A percentile compares a stretch with the other conserved stretches of the same genome.
These are phyloP conservation scores for Anastatica hierochuntica DNA, from an alignment of 345 rosid genomes.

Conservation along the genomic window DNA sequence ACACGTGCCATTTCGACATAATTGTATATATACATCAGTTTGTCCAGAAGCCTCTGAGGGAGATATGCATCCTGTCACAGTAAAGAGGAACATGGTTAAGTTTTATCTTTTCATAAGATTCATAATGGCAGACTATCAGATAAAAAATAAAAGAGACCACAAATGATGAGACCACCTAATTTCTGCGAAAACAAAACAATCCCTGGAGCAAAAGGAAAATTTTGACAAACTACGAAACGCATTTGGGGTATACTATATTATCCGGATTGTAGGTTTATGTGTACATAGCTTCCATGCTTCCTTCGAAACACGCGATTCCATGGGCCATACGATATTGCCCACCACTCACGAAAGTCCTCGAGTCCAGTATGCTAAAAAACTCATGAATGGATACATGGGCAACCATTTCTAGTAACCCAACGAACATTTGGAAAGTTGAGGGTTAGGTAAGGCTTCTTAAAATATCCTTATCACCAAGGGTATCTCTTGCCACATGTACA, in stretches of 20 bases:
- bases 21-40: conserved; percentile 84
- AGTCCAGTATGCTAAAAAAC: too few species aligned
- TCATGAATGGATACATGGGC: background rate
- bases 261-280: background rate
- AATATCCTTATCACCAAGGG: background rate
- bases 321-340: background rate
- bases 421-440: background rate
- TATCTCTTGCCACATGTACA: conserved; percentile 1
- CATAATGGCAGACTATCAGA: background rate
- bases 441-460: background rate
- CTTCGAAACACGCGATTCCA: background rate
- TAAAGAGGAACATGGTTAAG: conserved; percentile 10
- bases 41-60: conserved; percentile 93
- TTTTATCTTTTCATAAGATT: background rate
- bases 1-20: conserved; percentile 99
- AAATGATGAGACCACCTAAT: background rate
- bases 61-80: conserved; percentile 92
- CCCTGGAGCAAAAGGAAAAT: background rate
- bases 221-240: background rate
- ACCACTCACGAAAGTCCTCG: background rate
- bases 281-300: background rate
- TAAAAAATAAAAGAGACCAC: background rate
- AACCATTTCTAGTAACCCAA: background rate
- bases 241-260: background rate
- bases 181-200: background rate